Evolutionary conservation across 345 rosid species (phyloP).

Genomic region (Pseudoturritis turrita): DNA sequence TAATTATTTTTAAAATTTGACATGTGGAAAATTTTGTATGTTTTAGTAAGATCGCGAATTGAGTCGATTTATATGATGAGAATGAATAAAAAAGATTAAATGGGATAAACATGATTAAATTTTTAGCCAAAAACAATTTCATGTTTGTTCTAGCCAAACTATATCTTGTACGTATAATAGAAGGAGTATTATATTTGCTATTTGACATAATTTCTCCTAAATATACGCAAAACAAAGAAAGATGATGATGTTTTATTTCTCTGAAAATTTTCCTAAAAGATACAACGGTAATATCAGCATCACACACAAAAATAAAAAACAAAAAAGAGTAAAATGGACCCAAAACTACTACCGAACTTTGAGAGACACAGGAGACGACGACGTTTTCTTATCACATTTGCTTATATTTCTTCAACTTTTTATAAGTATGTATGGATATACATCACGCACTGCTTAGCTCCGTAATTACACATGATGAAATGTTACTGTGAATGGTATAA

Average conservation of each 20-base stretch:
- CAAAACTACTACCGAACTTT: conserved; percentile 16
- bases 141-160: too few relatives aligned
- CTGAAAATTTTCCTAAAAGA: not conserved
- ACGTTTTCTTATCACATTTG: conserved; percentile 7
- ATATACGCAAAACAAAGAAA: not conserved
- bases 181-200: too few relatives aligned
- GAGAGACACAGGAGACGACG: conserved; percentile 6
- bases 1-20: too few relatives aligned
- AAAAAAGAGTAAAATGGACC: conserved; percentile 1
- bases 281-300: not conserved
- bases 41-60: too few relatives aligned
- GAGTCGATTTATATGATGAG: too few relatives aligned
- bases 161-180: too few relatives aligned
- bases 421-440: conserved; percentile 7
- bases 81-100: too few relatives aligned
- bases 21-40: too few relatives aligned
- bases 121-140: too few relatives aligned
- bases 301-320: not conserved
- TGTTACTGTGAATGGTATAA: conserved; percentile 14
- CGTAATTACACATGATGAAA: conserved; percentile 18
- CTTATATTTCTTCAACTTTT: not conserved
- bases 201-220: not conserved
- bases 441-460: conserved; percentile 21
- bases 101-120: too few relatives aligned
- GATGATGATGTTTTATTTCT: not conserved